Evolutionary conservation across 1,284 basidiomycete genomes (phyloP).

Genomic region (Apiotrichum laibachii): DNA sequence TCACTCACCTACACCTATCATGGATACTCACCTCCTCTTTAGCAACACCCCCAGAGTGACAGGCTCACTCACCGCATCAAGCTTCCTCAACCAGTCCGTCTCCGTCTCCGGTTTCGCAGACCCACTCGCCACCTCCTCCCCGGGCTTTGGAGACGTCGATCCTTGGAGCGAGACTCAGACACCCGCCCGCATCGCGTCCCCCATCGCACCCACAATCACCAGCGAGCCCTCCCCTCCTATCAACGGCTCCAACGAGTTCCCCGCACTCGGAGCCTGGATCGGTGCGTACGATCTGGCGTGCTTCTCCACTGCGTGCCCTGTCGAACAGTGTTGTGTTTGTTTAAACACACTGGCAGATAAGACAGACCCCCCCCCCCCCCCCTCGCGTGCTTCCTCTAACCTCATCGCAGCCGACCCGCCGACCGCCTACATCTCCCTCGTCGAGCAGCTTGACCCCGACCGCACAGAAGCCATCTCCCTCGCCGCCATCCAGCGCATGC

Average conservation of each 20-base stretch:
- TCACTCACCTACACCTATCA: background rate
- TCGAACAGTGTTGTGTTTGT: no score
- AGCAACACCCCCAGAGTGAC: slow-evolving; percentile 39
- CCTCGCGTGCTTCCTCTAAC: background rate
- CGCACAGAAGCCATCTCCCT: slow-evolving; percentile 73
- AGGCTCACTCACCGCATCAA: slow-evolving; percentile 14
- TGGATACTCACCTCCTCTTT: background rate
- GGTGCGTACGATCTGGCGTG: slow-evolving; percentile 25
- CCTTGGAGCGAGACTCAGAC: slow-evolving; percentile 81
- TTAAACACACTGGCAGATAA: no score
- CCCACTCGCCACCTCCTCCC: slow-evolving; percentile 35
- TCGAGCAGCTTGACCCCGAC: slow-evolving; percentile 65
- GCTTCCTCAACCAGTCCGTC: slow-evolving; percentile 8
- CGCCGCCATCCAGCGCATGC: slow-evolving; percentile 71
- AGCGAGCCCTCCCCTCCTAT: background rate
- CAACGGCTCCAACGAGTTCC: background rate
- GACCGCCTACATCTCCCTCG: slow-evolving; percentile 68
- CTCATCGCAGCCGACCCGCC: slow-evolving; percentile 75
- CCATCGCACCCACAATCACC: background rate
- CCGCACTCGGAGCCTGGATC: slow-evolving; percentile 29
- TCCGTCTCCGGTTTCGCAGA: slow-evolving; percentile 23
- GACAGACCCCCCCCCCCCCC: no score
- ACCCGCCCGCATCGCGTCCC: slow-evolving; percentile 50
- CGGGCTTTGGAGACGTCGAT: slow-evolving; percentile 64
- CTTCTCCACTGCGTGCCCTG: no score